Evolutionary conservation across 2,329 filamentous ascomycete species (phyloP).

Genomic region (Aspergillus brunneoviolaceus): DNA sequence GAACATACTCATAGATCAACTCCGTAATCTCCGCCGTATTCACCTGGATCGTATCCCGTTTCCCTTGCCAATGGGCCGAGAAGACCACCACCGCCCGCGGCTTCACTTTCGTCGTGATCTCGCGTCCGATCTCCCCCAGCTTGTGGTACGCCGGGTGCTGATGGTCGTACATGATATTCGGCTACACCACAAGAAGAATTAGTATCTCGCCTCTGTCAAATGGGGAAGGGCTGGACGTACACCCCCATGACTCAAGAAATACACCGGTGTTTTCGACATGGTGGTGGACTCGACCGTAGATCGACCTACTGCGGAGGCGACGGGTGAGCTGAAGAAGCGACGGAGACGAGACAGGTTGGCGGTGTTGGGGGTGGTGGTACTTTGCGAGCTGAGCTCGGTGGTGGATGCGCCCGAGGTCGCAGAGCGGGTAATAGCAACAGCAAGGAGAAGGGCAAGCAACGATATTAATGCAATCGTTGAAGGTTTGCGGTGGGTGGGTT

Average conservation of each 20-base stretch:
- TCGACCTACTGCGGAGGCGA: not conserved
- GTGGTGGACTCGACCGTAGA: not conserved
- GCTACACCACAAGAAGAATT: constrained; percentile 31
- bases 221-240: constrained; percentile 23
- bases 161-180: constrained; percentile 67
- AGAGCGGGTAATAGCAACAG: not conserved
- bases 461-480: not conserved
- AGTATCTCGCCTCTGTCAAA: too few relatives aligned
- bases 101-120: constrained; percentile 69
- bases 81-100: constrained; percentile 73
- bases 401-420: not conserved
- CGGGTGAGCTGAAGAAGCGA: not conserved
- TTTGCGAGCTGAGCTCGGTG: not conserved
- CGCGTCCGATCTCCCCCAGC: constrained; percentile 64
- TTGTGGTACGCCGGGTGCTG: constrained; percentile 66
- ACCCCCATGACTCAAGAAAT: constrained; percentile 54
- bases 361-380: not conserved
- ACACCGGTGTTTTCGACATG: constrained; percentile 47
- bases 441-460: not conserved
- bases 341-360: not conserved
- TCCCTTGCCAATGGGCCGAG: constrained; percentile 73
- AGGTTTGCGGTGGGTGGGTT: not conserved
- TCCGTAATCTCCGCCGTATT: constrained; percentile 65
- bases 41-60: constrained; percentile 57
- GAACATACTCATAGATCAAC: constrained; percentile 65